Evolutionary conservation across 345 rosid species (phyloP).

Genomic region (Gossypium ekmanianum): DNA sequence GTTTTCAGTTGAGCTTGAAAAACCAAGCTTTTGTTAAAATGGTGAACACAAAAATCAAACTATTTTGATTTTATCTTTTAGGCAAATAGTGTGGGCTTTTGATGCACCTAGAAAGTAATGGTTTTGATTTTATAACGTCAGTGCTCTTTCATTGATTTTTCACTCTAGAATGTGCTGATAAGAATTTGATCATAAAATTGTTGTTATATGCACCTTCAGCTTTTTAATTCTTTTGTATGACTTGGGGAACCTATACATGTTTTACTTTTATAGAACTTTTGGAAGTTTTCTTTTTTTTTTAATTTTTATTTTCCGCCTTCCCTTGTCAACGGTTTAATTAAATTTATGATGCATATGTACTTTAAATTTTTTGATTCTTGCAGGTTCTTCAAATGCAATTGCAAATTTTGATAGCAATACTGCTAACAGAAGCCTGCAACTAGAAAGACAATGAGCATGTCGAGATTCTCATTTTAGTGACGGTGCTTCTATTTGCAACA

Average conservation of each 20-base stretch:
- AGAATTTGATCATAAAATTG: neutral
- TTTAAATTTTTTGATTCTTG: neutral
- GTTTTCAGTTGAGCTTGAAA: constrained; percentile 64
- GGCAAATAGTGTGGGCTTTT: neutral
- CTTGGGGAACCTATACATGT: neutral
- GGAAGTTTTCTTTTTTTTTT: neutral
- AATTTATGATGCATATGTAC: constrained; percentile 4
- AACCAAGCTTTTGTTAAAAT: constrained; percentile 67
- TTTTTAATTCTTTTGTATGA: neutral
- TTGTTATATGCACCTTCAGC: neutral
- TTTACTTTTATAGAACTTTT: neutral
- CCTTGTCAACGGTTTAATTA: neutral
- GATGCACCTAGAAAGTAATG: neutral
- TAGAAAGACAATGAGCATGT: neutral
- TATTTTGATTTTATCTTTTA: neutral
- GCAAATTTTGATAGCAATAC: neutral
- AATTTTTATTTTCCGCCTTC: neutral
- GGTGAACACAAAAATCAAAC: constrained; percentile 33
- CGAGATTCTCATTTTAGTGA: constrained; percentile 11
- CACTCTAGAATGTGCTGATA: neutral
- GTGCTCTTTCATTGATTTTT: neutral
- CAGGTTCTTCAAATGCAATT: constrained; percentile 14
- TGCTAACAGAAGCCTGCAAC: neutral
- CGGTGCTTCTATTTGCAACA: constrained; percentile 1
- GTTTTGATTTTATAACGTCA: neutral